Percentiles rank a stretch among this genome's conserved stretches.
phyloP scores from a whole-genome alignment of 202 grass and related monocot species.

The Panicum hallii region DNA sequence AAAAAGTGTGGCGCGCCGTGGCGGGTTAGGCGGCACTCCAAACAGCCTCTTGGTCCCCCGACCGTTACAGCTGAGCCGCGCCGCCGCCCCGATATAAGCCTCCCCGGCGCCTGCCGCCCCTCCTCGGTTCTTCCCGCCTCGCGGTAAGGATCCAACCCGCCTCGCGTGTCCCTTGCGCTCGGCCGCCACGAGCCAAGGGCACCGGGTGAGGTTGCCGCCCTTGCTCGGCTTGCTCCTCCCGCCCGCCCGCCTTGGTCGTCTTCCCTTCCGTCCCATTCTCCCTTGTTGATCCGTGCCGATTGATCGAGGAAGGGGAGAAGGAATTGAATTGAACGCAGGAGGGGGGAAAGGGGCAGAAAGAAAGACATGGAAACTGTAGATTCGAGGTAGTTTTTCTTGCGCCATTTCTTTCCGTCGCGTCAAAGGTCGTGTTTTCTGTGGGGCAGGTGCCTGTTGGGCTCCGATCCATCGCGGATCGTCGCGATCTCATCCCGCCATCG shows the following conservation, averaged over 20 bases:
- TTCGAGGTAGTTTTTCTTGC: not conserved
- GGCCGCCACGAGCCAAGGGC: not conserved
- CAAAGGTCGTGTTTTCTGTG: not conserved
- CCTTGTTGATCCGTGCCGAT: not conserved
- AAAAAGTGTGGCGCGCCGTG: no score
- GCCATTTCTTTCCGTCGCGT: not conserved
- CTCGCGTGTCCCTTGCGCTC: slow-evolving; percentile 15
- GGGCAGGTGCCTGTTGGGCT: not conserved
- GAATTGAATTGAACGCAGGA: not conserved
- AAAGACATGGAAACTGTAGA: not conserved
- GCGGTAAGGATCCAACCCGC: slow-evolving; percentile 32
- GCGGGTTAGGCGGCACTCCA: no score
- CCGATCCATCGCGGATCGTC: not conserved
- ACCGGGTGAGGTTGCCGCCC: not conserved
- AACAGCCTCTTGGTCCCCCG: no score
- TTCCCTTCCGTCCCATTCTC: not conserved
- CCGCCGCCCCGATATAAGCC: slow-evolving; percentile 34
- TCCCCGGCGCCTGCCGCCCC: not conserved
- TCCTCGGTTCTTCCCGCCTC: slow-evolving; percentile 33
- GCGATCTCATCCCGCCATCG: not conserved
- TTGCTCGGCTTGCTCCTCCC: not conserved
- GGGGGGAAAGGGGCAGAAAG: not conserved
- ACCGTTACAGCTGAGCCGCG: not conserved
- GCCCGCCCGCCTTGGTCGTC: not conserved
- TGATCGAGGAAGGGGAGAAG: not conserved